phyloP scores from a whole-genome alignment of 2,329 filamentous ascomycete species.

The Exophiala sp. region DNA sequence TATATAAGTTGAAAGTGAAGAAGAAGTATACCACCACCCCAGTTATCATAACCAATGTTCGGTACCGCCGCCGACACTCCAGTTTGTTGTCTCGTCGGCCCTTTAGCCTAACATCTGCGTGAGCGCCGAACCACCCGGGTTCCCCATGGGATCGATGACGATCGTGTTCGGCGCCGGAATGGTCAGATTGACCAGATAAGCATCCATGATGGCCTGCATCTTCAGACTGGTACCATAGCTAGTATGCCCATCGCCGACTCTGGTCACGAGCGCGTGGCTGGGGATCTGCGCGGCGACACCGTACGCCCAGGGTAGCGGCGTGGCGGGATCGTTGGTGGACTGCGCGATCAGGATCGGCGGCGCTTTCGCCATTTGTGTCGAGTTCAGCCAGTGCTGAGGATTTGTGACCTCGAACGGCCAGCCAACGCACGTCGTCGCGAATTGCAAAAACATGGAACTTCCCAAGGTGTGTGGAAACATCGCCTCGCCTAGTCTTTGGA shows the following conservation, averaged over 20 bases:
- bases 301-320: slow-evolving; percentile 38
- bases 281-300: slow-evolving; percentile 35
- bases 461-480: slow-evolving; percentile 37
- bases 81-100: too few species aligned
- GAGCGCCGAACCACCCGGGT: too few species aligned
- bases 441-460: slow-evolving; percentile 34
- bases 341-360: slow-evolving; percentile 40
- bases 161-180: slow-evolving; percentile 6
- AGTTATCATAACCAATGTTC: too few species aligned
- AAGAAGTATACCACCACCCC: too few species aligned
- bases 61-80: too few species aligned
- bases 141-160: neutral
- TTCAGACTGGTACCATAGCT: neutral
- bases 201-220: slow-evolving; percentile 2
- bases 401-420: slow-evolving; percentile 40
- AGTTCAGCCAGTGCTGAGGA: slow-evolving; percentile 32
- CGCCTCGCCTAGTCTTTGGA: slow-evolving; percentile 31
- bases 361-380: slow-evolving; percentile 9
- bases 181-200: slow-evolving; percentile 6
- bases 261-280: slow-evolving; percentile 38
- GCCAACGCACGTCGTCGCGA: slow-evolving; percentile 35
- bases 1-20: too few species aligned
- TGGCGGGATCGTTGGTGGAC: slow-evolving; percentile 41
- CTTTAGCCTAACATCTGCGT: too few species aligned
- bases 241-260: slow-evolving; percentile 33